Conservation (phyloP, 2,329 filamentous ascomycete species). For the Xylaria sp. region DNA sequence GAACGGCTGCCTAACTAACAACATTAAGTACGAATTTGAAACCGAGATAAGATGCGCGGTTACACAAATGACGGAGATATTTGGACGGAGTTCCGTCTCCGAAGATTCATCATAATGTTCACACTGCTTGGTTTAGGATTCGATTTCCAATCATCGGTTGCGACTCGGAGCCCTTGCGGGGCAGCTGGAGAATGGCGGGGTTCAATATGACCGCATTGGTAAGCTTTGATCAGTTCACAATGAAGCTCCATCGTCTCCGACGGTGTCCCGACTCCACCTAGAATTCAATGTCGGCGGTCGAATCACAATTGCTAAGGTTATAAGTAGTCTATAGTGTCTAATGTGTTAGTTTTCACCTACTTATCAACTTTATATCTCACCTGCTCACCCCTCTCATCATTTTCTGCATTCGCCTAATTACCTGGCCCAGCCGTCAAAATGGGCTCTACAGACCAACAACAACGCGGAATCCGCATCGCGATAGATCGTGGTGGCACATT, state of each 20-base stretch:
- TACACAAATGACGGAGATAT: conserved; percentile 14
- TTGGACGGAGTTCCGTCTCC: conserved; percentile 36
- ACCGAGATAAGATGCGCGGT: not conserved
- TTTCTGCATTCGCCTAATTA: not conserved
- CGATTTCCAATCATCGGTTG: conserved; percentile 10
- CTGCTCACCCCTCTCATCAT: not conserved
- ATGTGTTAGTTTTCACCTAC: not conserved
- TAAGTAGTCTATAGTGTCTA: not conserved
- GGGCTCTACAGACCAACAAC: conserved; percentile 48
- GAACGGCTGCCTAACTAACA: no score
- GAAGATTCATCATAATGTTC: conserved; percentile 16
- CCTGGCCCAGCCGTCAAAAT: conserved; percentile 44
- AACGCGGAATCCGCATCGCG: conserved; percentile 76
- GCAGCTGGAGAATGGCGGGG: conserved; percentile 28
- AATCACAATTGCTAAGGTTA: not conserved
- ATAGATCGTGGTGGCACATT: conserved; percentile 89
- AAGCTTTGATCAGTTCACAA: conserved; percentile 23
- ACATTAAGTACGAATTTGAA: not conserved
- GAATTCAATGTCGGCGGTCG: not conserved
- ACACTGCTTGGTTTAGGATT: no score
- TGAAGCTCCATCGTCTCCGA: conserved; percentile 18
- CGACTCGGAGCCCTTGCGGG: conserved; percentile 23
- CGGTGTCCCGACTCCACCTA: conserved; percentile 23
- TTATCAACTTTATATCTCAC: not conserved
- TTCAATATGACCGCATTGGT: conserved; percentile 30